Base-by-base conservation (phyloP, 768 basidiomycete species). In the Tricholomella constricta region DNA sequence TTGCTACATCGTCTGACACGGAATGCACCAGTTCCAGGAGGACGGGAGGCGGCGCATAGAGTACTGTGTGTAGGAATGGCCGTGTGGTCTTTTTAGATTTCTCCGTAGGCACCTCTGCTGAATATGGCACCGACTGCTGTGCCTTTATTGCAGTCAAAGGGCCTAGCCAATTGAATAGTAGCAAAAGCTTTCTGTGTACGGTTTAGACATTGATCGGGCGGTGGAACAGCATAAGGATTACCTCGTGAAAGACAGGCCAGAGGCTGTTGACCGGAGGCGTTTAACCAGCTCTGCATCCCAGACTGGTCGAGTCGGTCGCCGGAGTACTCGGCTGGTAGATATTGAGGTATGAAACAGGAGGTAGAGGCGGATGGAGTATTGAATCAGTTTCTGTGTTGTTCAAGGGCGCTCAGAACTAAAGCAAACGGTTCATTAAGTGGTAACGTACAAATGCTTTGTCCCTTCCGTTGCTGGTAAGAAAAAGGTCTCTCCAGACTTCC, bases 111-210 rank as follows among this genome's bases (percentile, higher is more conserved):
- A 70, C 69, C 54, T 78, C 74, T 12, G 81, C 67, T 9, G 85
- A 78, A 65, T 81, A 87, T 0, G 88, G 82, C 2, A 83, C 79
- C 2, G 82, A 67, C 64, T 89, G 87, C 62, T 90, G 87, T 4
- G 84, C 82, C 65, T 82, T 78, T 49, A 94, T 81, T 19, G 81
- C 75, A 43, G 84, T 85, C 61, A 93, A 69, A 8, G 91, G 91
- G 1, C 80, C 73, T 49, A 94, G 70, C 91, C 91, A 94, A 71
- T 91, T 90, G 77, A 92, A 90, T 38, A 94, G 72, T 47, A 94
- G 73, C 32, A 94, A 77, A 51, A 85, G 79, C 74, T 91, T 91
- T 70, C 91, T 94, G 66, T 48, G 51, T 31, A 48, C 80, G 72
- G 44, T 53, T 26, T 35, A 38, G 12, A 37, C 27, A 54, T 34